Conservation (phyloP, 768 basidiomycete species). For the Butyriboletus loyo region DNA sequence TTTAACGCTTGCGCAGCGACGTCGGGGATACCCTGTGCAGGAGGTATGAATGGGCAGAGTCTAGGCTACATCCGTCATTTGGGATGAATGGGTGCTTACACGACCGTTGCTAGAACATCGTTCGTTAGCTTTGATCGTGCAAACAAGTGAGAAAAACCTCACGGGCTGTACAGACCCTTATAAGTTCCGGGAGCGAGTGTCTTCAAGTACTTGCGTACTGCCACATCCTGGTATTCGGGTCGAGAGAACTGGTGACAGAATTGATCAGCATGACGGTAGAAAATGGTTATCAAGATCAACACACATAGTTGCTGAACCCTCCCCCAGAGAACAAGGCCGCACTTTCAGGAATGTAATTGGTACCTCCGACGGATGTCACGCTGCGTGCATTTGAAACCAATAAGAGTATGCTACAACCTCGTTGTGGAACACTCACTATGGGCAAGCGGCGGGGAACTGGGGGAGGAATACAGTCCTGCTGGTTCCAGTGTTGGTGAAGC, state of each 20-base stretch:
- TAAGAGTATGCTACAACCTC: neutral
- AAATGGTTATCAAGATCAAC: neutral
- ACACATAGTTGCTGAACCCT: constrained; percentile 67
- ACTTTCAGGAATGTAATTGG: constrained; percentile 54
- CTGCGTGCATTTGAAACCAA: constrained; percentile 31
- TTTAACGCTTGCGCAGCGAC: too few relatives aligned
- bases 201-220: constrained; percentile 45
- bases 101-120: constrained; percentile 44
- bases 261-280: constrained; percentile 4
- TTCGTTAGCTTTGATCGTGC: neutral
- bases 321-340: constrained; percentile 56
- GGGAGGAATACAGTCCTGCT: too few relatives aligned
- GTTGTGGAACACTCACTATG: constrained; percentile 38
- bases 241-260: constrained; percentile 41
- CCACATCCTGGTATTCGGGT: constrained; percentile 51
- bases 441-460: too few relatives aligned
- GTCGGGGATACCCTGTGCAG: too few relatives aligned
- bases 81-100: constrained; percentile 33
- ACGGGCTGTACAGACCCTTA: constrained; percentile 59
- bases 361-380: constrained; percentile 72
- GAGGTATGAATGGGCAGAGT: neutral
- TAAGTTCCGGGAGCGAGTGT: too few relatives aligned
- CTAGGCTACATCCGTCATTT: too few relatives aligned
- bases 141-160: constrained; percentile 14
- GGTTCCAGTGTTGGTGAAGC: constrained; percentile 56